Evolutionary conservation across 441 rosid genomes (phyloP).

Genomic region (Euphorbia corollata): DNA sequence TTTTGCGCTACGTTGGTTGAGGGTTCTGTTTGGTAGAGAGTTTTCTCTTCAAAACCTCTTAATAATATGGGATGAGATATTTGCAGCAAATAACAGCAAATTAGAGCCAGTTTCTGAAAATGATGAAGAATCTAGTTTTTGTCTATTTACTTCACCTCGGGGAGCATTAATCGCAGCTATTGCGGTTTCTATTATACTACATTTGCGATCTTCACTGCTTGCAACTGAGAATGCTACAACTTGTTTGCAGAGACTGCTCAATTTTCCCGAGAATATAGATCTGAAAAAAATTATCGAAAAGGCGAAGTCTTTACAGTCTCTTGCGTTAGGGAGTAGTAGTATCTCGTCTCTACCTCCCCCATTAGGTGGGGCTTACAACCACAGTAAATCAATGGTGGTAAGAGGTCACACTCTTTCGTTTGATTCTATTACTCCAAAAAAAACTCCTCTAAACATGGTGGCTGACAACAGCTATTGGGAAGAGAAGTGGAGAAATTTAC

Average conservation of each 20-base stretch:
- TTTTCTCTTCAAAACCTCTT: slow-evolving; percentile 65
- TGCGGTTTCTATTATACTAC: slow-evolving; percentile 80
- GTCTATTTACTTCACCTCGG: slow-evolving; percentile 51
- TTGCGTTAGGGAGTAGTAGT: slow-evolving; percentile 47
- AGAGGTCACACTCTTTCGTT: slow-evolving; percentile 49
- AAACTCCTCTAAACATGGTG: slow-evolving; percentile 46
- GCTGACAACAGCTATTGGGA: slow-evolving; percentile 94
- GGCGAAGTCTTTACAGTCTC: slow-evolving; percentile 62
- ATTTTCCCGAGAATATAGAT: slow-evolving; percentile 64
- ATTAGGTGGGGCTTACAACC: slow-evolving; percentile 25
- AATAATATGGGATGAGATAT: slow-evolving; percentile 86
- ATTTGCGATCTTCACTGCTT: slow-evolving; percentile 76
- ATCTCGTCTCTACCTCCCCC: slow-evolving; percentile 28
- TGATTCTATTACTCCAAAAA: slow-evolving; percentile 50
- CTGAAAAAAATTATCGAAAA: slow-evolving; percentile 53
- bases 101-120: slow-evolving; percentile 23
- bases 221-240: slow-evolving; percentile 84
- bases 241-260: slow-evolving; percentile 78
- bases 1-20: slow-evolving; percentile 89
- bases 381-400: slow-evolving; percentile 31
- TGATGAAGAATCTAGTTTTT: slow-evolving; percentile 34
- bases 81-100: slow-evolving; percentile 51
- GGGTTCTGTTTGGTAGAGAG: slow-evolving; percentile 89
- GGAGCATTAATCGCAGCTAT: slow-evolving; percentile 68
- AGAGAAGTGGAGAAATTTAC: slow-evolving; percentile 77